Percentiles rank a stretch among this genome's conserved stretches.
Conservation (phyloP, 2,329 filamentous ascomycete species). For the Aureobasidium vineae region DNA sequence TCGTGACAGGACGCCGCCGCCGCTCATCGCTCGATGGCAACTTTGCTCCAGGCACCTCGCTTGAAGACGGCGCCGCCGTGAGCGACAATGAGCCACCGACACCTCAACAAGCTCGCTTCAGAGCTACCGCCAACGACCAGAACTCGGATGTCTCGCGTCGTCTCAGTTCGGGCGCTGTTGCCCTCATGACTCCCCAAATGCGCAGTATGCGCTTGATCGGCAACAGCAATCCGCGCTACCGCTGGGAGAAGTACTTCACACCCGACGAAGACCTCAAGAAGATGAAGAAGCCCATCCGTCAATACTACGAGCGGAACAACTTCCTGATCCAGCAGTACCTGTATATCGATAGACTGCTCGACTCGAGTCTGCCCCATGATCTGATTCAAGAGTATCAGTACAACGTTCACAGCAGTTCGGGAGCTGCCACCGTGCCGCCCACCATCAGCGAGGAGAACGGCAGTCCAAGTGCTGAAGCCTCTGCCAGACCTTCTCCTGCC, state of each 20-base stretch:
- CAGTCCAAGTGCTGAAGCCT: constrained; percentile 31
- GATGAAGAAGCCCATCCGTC: constrained; percentile 72
- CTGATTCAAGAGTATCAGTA: constrained; percentile 86
- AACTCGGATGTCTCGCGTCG: constrained; percentile 33
- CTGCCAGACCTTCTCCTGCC: constrained; percentile 52
- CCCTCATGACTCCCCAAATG: constrained; percentile 62
- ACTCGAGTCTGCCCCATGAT: constrained; percentile 88
- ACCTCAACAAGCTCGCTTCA: not conserved
- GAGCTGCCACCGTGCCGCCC: constrained; percentile 52
- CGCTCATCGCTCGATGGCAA: constrained; percentile 24
- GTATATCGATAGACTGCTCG: constrained; percentile 86
- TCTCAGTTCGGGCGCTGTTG: constrained; percentile 44
- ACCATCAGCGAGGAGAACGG: constrained; percentile 69
- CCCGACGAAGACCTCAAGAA: constrained; percentile 68
- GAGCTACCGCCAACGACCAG: not conserved
- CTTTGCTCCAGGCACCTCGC: constrained; percentile 11
- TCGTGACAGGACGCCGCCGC: not conserved
- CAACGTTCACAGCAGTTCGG: constrained; percentile 43
- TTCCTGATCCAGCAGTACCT: constrained; percentile 86
- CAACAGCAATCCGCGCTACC: constrained; percentile 79
- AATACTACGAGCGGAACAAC: constrained; percentile 90
- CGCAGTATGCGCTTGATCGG: constrained; percentile 85
- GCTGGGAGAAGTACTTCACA: constrained; percentile 85
- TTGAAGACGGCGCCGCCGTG: constrained; percentile 24
- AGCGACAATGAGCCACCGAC: constrained; percentile 20